A percentile compares a stretch with the other conserved stretches of the same genome.
phyloP scores from a whole-genome alignment of 208 protist genomes.

The Trypanosoma scelopori region DNA sequence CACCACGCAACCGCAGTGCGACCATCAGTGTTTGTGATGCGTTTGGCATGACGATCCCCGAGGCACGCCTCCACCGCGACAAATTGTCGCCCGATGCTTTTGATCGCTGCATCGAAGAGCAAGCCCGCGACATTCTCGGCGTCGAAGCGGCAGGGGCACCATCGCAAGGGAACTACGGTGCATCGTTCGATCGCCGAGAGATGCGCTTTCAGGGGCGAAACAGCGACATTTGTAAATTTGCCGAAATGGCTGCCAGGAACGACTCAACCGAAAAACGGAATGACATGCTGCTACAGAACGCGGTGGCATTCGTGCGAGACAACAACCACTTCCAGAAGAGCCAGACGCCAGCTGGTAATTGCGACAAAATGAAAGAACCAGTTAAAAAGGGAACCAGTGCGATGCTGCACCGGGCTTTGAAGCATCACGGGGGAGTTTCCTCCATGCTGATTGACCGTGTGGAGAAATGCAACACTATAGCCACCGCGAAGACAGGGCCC shows the following conservation, averaged over 20 bases:
- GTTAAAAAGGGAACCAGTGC: neutral
- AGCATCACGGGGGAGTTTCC: neutral
- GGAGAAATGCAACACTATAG: neutral
- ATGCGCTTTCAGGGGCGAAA: slow-evolving; percentile 25
- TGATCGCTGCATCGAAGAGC: slow-evolving; percentile 27
- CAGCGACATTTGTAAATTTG: slow-evolving; percentile 26
- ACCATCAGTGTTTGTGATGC: slow-evolving; percentile 20
- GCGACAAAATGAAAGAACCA: slow-evolving; percentile 1
- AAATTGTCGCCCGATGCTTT: slow-evolving; percentile 23
- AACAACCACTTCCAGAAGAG: neutral
- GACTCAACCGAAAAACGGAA: slow-evolving; percentile 11
- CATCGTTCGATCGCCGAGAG: slow-evolving; percentile 26
- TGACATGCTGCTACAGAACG: neutral
- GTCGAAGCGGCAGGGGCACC: neutral
- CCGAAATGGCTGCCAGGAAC: slow-evolving; percentile 16
- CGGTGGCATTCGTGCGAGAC: slow-evolving; percentile 19
- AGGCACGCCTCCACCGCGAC: slow-evolving; percentile 24
- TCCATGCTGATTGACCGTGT: neutral
- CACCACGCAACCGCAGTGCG: neutral
- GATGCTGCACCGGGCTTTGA: slow-evolving; percentile 14
- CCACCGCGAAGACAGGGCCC: neutral
- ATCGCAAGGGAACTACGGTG: slow-evolving; percentile 9
- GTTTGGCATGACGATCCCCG: slow-evolving; percentile 37
- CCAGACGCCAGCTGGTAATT: neutral
- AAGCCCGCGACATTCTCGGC: slow-evolving; percentile 27